Evolutionary conservation across 2,329 filamentous ascomycete species (phyloP).

Genomic region (Penicillium aurantiogriseum): DNA sequence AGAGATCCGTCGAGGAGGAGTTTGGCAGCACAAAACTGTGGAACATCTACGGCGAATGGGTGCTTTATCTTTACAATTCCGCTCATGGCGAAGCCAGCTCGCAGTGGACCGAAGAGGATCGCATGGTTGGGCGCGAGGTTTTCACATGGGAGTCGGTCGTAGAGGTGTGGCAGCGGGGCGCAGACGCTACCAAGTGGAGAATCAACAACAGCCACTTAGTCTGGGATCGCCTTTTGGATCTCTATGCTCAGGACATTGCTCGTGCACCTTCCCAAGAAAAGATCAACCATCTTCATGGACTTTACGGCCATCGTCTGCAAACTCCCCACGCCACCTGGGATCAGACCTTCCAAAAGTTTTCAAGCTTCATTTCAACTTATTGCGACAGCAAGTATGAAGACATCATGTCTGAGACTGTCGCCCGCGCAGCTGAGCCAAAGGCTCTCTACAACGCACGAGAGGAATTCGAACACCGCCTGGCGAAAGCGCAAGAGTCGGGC

Average conservation of each 20-base stretch:
- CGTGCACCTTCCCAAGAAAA: constrained; percentile 49
- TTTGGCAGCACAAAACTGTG: constrained; percentile 61
- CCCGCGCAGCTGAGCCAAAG: constrained; percentile 54
- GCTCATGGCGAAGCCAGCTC: constrained; percentile 44
- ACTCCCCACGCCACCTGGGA: constrained; percentile 61
- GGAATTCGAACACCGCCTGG: constrained; percentile 54
- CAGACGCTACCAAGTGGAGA: constrained; percentile 58
- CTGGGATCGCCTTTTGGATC: constrained; percentile 60
- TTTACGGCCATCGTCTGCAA: constrained; percentile 56
- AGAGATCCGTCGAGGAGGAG: constrained; percentile 60
- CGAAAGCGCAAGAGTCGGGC: constrained; percentile 51
- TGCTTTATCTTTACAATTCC: constrained; percentile 56
- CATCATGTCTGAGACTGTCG: constrained; percentile 56
- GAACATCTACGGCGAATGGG: constrained; percentile 62
- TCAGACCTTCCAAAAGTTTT: constrained; percentile 58
- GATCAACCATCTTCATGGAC: constrained; percentile 47
- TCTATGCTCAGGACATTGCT: constrained; percentile 54
- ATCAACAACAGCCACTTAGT: constrained; percentile 61
- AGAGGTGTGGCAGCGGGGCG: constrained; percentile 56
- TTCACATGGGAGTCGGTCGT: constrained; percentile 58
- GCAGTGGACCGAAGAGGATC: constrained; percentile 57
- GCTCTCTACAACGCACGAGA: constrained; percentile 54
- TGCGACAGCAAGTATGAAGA: constrained; percentile 56
- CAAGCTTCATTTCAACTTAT: constrained; percentile 58
- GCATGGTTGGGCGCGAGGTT: constrained; percentile 56